Conservation (phyloP, 2,329 filamentous ascomycete genomes). For the Exophiala bonariae region DNA sequence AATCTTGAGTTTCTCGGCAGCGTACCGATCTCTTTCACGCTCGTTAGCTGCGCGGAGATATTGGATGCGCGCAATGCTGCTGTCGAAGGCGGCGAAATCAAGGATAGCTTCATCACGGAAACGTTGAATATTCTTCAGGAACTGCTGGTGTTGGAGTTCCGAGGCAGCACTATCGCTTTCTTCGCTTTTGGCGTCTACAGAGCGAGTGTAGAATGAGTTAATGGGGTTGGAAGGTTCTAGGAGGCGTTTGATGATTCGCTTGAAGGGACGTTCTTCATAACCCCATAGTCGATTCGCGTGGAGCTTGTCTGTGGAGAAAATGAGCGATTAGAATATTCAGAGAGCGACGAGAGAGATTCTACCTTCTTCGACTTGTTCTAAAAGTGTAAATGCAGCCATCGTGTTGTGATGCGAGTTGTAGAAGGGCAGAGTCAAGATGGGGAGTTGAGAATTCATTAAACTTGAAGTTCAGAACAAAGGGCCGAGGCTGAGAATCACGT, state of each 20-base stretch:
- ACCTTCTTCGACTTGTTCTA: slow-evolving; percentile 72
- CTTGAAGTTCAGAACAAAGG: no score
- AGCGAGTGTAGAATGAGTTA: slow-evolving; percentile 34
- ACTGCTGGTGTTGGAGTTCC: slow-evolving; percentile 21
- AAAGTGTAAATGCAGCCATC: slow-evolving; percentile 63
- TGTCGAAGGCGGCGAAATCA: slow-evolving; percentile 87
- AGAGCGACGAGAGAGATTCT: not conserved
- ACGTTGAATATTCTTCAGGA: slow-evolving; percentile 54
- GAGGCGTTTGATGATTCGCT: slow-evolving; percentile 80
- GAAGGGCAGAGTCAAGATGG: no score
- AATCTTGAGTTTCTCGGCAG: slow-evolving; percentile 76
- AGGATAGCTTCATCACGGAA: slow-evolving; percentile 81
- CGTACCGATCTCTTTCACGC: slow-evolving; percentile 80
- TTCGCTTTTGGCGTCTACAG: slow-evolving; percentile 48
- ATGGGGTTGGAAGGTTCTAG: slow-evolving; percentile 67
- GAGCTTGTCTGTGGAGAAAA: slow-evolving; percentile 62
- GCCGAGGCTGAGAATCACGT: no score
- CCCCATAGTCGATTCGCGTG: slow-evolving; percentile 85
- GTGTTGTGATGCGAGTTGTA: no score
- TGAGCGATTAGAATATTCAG: not conserved
- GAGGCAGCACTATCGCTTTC: slow-evolving; percentile 41
- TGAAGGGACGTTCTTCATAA: slow-evolving; percentile 90
- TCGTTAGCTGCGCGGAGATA: slow-evolving; percentile 81
- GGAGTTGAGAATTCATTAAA: no score
- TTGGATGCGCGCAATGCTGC: slow-evolving; percentile 76